Conservation (phyloP, 345 rosid species). For the Hibiscus syriacus region DNA sequence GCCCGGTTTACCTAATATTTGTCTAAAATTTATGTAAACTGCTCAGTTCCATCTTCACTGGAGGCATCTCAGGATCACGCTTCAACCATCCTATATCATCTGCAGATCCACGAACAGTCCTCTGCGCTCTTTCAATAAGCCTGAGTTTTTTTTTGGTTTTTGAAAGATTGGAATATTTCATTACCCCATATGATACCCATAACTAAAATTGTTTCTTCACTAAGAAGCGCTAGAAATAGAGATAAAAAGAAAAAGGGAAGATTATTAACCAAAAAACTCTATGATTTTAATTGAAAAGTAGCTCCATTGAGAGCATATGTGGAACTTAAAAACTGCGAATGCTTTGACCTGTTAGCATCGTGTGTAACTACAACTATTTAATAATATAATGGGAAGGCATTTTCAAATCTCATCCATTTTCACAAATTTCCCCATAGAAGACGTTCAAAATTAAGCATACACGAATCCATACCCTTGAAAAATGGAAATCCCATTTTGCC, state of each 20-base stretch:
- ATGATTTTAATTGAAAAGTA: neutral
- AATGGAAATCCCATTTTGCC: constrained; percentile 51
- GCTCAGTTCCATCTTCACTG: constrained; percentile 88
- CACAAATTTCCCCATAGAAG: neutral
- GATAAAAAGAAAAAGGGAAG: neutral
- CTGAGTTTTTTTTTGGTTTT: constrained; percentile 27
- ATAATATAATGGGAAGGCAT: neutral
- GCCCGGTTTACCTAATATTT: constrained; percentile 57
- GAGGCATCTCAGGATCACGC: constrained; percentile 61
- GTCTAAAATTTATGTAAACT: constrained; percentile 60
- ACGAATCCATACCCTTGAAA: constrained; percentile 61
- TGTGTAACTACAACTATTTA: neutral
- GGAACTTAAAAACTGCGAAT: neutral
- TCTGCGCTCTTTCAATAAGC: constrained; percentile 83
- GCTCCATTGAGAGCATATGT: neutral
- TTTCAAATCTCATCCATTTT: neutral
- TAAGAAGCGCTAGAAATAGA: neutral
- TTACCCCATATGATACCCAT: neutral
- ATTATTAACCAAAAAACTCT: neutral
- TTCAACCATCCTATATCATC: constrained; percentile 97
- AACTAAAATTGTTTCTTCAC: neutral
- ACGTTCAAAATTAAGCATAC: neutral
- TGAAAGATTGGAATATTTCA: neutral
- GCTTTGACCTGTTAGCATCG: neutral
- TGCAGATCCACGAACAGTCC: constrained; percentile 93